Evolutionary conservation across 352 stramenopile genomes (phyloP), one percentile per base, ranked within the genome.

Genomic region (Phytophthora tentaculata): DNA sequence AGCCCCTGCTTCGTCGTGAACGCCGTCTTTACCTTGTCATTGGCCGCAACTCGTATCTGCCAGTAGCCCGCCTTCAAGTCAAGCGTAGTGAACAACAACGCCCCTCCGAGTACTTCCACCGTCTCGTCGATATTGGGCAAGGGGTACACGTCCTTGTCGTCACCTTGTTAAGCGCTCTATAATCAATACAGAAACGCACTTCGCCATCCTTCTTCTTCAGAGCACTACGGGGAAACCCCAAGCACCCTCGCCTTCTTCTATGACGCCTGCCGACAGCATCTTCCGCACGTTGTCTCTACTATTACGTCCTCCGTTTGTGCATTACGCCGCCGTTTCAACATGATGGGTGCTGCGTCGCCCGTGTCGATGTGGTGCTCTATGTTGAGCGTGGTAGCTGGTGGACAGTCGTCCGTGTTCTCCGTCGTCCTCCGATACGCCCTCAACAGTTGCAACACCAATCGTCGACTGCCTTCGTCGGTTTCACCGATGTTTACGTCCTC

Each of bases 211-310:
- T 49, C 19, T 24, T 49, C 19, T 14, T 23, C 6, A 49, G 8
- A 49, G 43, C 1, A 49, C 20, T 32, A 32, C 28, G 28, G 28
- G 28, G 28, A 32, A 32, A 32, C 28, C 28, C 28, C 52, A 58
- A 16, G 52, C 32, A n/a, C 52, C 52, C 9, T 58, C 47, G 19
- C 35, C 52, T 8, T 58, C 35, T 35, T 58, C 52, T 17, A 58
- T 49, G 4, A 58, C 52, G 2, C 52, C 52, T 8, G 52, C 20
- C 0, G 8, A 8, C 19, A 49, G 20, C 29, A 58, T 58, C 20
- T 29, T 49, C 16, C 7, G 8, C 20, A 58, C 52, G 5, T 58
- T 58, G 0, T 26, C 6, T 49, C 52, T 4, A 48, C 29, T 8
- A 12, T 9, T 1, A 39, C 32, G 14, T 39, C 35, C 1, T 58